phyloP scores from a whole-genome alignment of 768 basidiomycete species.

The Asterophora lycoperdoides region DNA sequence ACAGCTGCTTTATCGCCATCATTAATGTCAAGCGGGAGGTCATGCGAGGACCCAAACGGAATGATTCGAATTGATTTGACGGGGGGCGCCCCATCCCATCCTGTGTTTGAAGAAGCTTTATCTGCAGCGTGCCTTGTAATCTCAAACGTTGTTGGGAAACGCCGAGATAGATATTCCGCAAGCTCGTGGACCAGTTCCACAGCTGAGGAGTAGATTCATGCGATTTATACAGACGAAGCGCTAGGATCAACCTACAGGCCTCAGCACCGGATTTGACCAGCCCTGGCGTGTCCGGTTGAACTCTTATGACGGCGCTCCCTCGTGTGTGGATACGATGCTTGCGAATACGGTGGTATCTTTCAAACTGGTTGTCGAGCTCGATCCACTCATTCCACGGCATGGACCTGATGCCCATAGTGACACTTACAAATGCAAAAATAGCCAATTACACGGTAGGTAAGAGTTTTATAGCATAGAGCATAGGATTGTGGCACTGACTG shows the following conservation, averaged over 20 bases:
- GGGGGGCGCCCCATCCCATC: conserved; percentile 43
- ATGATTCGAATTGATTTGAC: conserved; percentile 50
- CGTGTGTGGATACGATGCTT: conserved; percentile 50
- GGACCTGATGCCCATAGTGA: conserved; percentile 22
- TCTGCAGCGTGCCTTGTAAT: conserved; percentile 39
- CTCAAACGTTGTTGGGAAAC: conserved; percentile 56
- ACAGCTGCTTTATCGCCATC: conserved; percentile 36
- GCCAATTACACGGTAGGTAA: not conserved
- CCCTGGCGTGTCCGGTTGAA: conserved; percentile 44
- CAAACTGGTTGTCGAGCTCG: conserved; percentile 62
- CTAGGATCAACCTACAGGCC: conserved; percentile 28
- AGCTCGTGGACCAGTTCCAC: conserved; percentile 66
- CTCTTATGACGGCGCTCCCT: conserved; percentile 42
- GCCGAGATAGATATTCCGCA: conserved; percentile 58
- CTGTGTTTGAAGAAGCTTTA: conserved; percentile 22
- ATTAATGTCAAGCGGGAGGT: conserved; percentile 39
- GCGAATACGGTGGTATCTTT: conserved; percentile 52
- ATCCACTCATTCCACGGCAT: conserved; percentile 76
- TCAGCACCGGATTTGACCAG: conserved; percentile 33
- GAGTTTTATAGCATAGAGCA: not conserved
- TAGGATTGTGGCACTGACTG: conserved; percentile 41
- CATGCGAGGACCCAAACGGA: conserved; percentile 45
- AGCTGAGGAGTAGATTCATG: conserved; percentile 32
- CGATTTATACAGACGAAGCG: not conserved
- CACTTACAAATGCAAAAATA: conserved; percentile 2